Evolutionary conservation across 306 rosid species (phyloP).

Genomic region (Albizia julibrissin): DNA sequence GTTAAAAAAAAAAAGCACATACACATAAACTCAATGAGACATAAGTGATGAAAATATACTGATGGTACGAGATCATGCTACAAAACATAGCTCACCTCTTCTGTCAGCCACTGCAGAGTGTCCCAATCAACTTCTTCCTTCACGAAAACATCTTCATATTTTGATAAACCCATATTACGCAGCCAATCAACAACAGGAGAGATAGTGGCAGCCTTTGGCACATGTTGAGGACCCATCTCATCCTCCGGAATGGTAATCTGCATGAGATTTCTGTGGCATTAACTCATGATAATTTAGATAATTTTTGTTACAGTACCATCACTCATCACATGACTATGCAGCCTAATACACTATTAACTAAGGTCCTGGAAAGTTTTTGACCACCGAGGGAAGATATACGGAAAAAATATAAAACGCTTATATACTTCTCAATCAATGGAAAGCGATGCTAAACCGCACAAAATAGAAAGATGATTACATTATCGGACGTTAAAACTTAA

Average conservation of each 20-base stretch:
- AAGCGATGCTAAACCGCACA: background rate
- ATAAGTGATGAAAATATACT: background rate
- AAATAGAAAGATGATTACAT: background rate
- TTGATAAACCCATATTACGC: conserved; percentile 58
- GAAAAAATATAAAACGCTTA: background rate
- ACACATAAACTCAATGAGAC: conserved; percentile 7
- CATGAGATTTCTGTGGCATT: conserved; percentile 18
- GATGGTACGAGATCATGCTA: background rate
- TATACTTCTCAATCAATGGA: background rate
- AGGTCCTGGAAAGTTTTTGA: background rate
- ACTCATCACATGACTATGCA: background rate
- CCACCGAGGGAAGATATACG: background rate
- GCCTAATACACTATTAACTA: background rate
- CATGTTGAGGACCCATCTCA: conserved; percentile 36
- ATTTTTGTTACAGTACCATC: background rate
- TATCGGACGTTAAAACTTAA: background rate
- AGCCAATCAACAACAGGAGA: conserved; percentile 71
- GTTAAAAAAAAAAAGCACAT: background rate
- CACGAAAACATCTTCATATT: conserved; percentile 64
- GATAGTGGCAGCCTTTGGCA: conserved; percentile 29
- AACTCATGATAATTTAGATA: background rate
- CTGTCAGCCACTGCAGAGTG: conserved; percentile 70
- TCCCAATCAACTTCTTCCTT: conserved; percentile 91
- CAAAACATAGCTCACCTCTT: conserved; percentile 62
- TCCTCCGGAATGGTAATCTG: conserved; percentile 47